Conservation (phyloP, 2,329 filamentous ascomycete species). For the Ophiostoma montium region DNA sequence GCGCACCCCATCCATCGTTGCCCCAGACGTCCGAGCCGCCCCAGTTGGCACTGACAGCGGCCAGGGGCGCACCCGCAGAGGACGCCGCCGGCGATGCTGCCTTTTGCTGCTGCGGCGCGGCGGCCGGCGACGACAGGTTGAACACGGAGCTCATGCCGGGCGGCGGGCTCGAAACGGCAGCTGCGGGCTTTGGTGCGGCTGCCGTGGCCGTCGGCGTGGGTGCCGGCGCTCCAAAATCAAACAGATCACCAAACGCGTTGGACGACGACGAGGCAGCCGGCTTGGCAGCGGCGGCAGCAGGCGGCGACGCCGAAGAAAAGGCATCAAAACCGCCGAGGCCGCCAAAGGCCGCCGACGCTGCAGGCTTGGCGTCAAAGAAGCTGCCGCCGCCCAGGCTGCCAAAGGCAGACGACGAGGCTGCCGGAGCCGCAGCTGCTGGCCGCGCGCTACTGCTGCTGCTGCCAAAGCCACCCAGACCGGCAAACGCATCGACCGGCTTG, state of each 20-base stretch:
- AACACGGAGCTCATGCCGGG: conserved; percentile 54
- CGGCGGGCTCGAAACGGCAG: conserved; percentile 25
- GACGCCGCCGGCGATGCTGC: conserved; percentile 27
- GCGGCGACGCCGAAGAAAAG: conserved; percentile 14
- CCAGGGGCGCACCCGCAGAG: conserved; percentile 21
- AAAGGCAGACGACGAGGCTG: conserved; percentile 29
- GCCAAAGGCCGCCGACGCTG: conserved; percentile 32
- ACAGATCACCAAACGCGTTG: conserved; percentile 61
- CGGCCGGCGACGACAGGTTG: conserved; percentile 51
- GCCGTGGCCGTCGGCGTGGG: conserved; percentile 14
- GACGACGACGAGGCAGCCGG: conserved; percentile 32
- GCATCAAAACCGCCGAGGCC: conserved; percentile 38
- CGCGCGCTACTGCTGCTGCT: conserved; percentile 14
- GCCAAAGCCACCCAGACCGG: conserved; percentile 15
- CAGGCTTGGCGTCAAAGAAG: conserved; percentile 67
- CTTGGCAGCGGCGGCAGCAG: conserved; percentile 19
- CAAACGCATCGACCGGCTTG: conserved; percentile 13
- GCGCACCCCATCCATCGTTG: conserved; percentile 62
- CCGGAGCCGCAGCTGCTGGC: neutral
- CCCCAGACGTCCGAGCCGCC: conserved; percentile 67
- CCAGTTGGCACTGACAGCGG: conserved; percentile 23
- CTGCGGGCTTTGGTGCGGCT: conserved; percentile 25
- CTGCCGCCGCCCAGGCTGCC: conserved; percentile 53
- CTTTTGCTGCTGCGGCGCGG: conserved; percentile 24
- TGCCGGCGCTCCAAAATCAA: conserved; percentile 48